Evolutionary conservation across 2,329 filamentous ascomycete species (phyloP).

Genomic region (Neonectria magnoliae): DNA sequence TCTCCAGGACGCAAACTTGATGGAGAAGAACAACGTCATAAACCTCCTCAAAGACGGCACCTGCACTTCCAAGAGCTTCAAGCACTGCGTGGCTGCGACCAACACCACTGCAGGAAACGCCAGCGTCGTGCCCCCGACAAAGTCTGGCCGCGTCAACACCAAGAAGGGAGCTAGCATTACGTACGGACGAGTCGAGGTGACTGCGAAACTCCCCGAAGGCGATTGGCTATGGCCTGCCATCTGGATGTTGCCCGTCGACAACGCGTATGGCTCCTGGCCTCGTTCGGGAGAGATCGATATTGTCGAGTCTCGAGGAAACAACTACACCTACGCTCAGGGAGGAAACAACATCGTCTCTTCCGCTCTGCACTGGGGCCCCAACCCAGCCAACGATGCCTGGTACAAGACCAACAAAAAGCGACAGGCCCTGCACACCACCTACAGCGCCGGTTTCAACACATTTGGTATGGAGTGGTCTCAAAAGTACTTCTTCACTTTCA

Average conservation of each 20-base stretch:
- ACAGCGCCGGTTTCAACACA: constrained; percentile 74
- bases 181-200: constrained; percentile 84
- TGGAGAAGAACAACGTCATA: constrained; percentile 73
- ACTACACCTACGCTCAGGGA: constrained; percentile 78
- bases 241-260: constrained; percentile 82
- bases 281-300: constrained; percentile 87
- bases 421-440: constrained; percentile 78
- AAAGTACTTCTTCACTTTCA: constrained; percentile 88
- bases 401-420: constrained; percentile 86
- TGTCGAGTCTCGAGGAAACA: constrained; percentile 83
- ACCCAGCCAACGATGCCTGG: constrained; percentile 78
- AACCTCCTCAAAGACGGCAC: constrained; percentile 72
- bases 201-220: constrained; percentile 77
- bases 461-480: constrained; percentile 88
- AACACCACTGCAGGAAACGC: constrained; percentile 77
- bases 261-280: constrained; percentile 81
- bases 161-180: constrained; percentile 76
- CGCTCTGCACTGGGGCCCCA: constrained; percentile 84
- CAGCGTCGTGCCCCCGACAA: constrained; percentile 79
- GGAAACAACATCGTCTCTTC: constrained; percentile 85
- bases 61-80: constrained; percentile 70
- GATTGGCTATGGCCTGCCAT: constrained; percentile 96
- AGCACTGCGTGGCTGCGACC: constrained; percentile 73
- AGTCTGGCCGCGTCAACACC: constrained; percentile 82
- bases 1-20: constrained; percentile 73